Evolutionary conservation across 2,329 filamentous ascomycete species (phyloP), one percentile per base, ranked within the genome.

Genomic region (Apiospora hydei): DNA sequence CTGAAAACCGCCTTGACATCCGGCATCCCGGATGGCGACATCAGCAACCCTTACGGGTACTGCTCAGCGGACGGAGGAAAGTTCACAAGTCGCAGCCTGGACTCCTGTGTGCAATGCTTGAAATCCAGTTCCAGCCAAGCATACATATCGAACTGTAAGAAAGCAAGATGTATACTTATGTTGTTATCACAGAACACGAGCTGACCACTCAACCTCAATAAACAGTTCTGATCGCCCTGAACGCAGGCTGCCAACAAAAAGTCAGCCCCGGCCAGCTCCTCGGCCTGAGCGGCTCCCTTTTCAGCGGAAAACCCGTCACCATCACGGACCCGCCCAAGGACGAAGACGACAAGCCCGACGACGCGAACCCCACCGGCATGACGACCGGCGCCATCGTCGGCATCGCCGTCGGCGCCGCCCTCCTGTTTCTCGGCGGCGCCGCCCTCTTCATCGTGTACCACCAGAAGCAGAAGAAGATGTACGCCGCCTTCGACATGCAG

Each of bases 361-460:
- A n/a, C n/a, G n/a, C n/a, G n/a, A n/a, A n/a, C 78, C 2, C 78
- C 74, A 0, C 73, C 77, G 4, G 78, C 13, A 83, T 89, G 77
- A 83, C 84, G 0, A 83, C 84, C 0, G 85, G 85, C 2, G 85
- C 85, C 24, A 87, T 89, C n/a, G 85, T 86, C 0, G 88, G 88
- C 30, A 89, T 90, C 67, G 83, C 82, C 0, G 78, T 89, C 0
- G 88, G 85, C 16, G 84, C 82, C 10, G 81, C 81, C 0, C 78
- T 87, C 0, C 76, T 85, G 1, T 77, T 89, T 3, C 46, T 86
- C 11, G 82, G 85, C 0, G 83, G 82, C 2, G 74, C 80, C 0
- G 82, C 78, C 2, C 81, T 90, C 1, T 85, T 89, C 69, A 75
- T 82, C 69, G 73, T 88, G 1, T 85, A 90, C 78, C 86, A 84